phyloP scores from a whole-genome alignment of 2,329 filamentous ascomycete species.

The Ascochyta lentis region DNA sequence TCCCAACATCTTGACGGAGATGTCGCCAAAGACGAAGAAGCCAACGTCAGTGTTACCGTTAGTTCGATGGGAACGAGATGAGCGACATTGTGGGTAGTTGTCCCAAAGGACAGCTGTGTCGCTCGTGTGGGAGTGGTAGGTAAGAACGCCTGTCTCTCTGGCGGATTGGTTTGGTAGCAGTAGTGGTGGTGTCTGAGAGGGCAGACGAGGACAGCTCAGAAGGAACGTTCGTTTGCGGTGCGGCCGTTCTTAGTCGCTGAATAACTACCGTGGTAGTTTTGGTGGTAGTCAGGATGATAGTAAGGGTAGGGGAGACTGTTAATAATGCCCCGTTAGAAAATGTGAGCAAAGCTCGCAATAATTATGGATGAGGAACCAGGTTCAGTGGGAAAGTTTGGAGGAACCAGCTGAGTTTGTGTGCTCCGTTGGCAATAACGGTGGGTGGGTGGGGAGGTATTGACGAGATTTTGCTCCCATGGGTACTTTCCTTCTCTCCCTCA shows the following conservation, averaged over 20 bases:
- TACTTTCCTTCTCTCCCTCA: conserved; percentile 4
- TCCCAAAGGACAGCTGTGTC: conserved; percentile 1
- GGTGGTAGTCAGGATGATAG: not conserved
- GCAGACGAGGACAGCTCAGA: not conserved
- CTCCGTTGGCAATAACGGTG: conserved; percentile 8
- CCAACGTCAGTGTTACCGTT: conserved; percentile 77
- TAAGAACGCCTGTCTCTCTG: not conserved
- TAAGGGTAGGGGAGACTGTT: not conserved
- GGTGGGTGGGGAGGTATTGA: conserved; percentile 5
- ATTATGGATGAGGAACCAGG: not conserved
- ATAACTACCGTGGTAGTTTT: conserved; percentile 4
- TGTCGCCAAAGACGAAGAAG: conserved; percentile 90
- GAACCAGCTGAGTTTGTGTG: conserved; percentile 1
- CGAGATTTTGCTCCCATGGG: conserved; percentile 10
- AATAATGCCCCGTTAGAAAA: not conserved
- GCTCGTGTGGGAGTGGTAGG: not conserved
- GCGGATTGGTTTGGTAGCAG: not conserved
- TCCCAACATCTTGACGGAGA: conserved; percentile 79
- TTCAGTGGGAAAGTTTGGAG: not conserved
- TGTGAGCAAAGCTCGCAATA: not conserved
- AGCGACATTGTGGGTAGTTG: conserved; percentile 10
- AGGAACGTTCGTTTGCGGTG: not conserved
- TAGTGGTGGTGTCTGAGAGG: conserved; percentile 1
- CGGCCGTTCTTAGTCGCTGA: not conserved
- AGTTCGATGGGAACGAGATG: not conserved